Base-by-base conservation (phyloP, 305 asterid genomes). In the Fraxinus greggii region DNA sequence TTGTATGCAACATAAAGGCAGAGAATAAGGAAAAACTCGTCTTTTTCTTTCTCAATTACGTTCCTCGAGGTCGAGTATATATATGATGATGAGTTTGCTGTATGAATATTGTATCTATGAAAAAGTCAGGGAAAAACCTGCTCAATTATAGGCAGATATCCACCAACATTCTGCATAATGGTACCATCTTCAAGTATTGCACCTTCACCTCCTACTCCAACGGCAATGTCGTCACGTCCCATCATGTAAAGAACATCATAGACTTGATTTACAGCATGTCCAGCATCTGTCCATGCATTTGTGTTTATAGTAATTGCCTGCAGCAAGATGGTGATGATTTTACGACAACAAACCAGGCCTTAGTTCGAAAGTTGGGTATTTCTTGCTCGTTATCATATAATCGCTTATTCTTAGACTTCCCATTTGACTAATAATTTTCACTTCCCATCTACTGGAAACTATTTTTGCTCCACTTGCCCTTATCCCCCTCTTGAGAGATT, bases 191-290 rank as follows among this genome's bases (percentile, higher is more conserved):
- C 87, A 76, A 89, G 92, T 78, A 95, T 91, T 73, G 92, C 94
- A 45, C 97, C 98, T 83, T 95, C 97, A 35, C 99, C 98, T 76
- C 99, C 99, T 1, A 93, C 92, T 0, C 98, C 99, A 76, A 95
- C 98, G 4, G 91, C 89, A 80, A 95, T 85, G 75, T 93, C 98
- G 15, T 95, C 99, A 10, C 98, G 84, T 32, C 92, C 97, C 99
- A 95, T 93, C 99, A 95, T 95, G 88, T 89, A 89, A 78, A 95
- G 99, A 72, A 92, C 72, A 81, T 93, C 98, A 81, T 95, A 95
- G 8, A 95, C 65, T 7, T 93, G 98, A 85, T 93, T 95, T 15
- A 92, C 97, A 36, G 93, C 92, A 78, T 95, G 98, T 29, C 99
- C 98, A 4, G 97, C 91, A 83, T 89, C 82, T 9, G 89, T 90